Conservation (phyloP, 148 eudicot genomes). For the Tetragonia tetragonoides region DNA sequence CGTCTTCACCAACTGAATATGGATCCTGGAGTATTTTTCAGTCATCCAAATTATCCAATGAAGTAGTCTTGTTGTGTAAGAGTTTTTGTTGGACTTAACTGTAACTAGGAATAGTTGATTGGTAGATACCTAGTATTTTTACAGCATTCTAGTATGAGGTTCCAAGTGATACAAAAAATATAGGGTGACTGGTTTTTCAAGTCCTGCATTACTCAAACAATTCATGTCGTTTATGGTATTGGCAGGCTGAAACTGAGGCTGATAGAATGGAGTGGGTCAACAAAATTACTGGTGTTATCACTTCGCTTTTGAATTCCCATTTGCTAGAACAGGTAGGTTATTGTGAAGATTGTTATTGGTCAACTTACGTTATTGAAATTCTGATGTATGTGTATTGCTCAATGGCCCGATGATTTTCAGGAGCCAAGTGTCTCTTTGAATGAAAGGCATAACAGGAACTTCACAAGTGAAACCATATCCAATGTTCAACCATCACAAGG, state of each 20-base stretch:
- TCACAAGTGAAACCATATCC: constrained; percentile 27
- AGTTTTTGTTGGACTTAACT: not conserved
- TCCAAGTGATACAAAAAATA: no score
- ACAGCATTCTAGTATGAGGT: no score
- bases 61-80: not conserved
- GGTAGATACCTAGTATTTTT: no score
- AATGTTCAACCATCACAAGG: constrained; percentile 36
- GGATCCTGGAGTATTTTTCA: not conserved
- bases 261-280: constrained; percentile 99
- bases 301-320: constrained; percentile 94
- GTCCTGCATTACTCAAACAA: not conserved
- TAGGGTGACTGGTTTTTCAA: not conserved
- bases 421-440: constrained; percentile 40
- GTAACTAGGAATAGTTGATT: no score
- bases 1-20: no score
- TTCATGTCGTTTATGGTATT: constrained; percentile 16
- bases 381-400: constrained; percentile 3
- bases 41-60: not conserved
- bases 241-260: constrained; percentile 93
- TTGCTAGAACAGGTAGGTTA: constrained; percentile 81
- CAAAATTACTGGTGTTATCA: constrained; percentile 96
- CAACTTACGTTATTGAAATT: constrained; percentile 9
- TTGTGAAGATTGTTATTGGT: constrained; percentile 10
- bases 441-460: constrained; percentile 29
- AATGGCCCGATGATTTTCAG: constrained; percentile 26